Evolutionary conservation across 179 eudicot species (phyloP).

Genomic region (Nepenthes alata): DNA sequence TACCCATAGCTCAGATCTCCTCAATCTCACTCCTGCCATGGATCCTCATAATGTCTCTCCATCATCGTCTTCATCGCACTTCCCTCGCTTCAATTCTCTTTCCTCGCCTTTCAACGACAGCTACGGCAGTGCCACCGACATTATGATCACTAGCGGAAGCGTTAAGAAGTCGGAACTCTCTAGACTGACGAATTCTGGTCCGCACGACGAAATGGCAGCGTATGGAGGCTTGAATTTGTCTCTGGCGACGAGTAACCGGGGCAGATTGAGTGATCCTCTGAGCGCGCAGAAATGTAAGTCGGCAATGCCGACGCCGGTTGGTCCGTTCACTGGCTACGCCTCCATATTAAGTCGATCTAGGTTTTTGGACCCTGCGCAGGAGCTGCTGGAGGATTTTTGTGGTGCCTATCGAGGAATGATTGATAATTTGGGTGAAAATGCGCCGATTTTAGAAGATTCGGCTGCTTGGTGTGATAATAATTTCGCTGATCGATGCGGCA

Average conservation of each 20-base stretch:
- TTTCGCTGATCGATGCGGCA: conserved; percentile 14
- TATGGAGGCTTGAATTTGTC: conserved; percentile 13
- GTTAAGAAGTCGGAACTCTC: too few relatives aligned
- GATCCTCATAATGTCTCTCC: background rate
- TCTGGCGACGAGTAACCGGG: conserved; percentile 10
- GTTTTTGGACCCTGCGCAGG: conserved; percentile 73
- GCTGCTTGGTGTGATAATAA: conserved; percentile 18
- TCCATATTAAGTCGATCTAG: conserved; percentile 65
- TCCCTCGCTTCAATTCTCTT: too few relatives aligned
- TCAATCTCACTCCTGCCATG: background rate
- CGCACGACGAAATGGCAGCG: background rate
- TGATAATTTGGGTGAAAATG: conserved; percentile 5
- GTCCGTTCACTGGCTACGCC: conserved; percentile 88
- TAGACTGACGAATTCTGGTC: too few relatives aligned
- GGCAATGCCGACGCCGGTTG: conserved; percentile 23
- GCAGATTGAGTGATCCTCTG: background rate
- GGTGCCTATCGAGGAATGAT: conserved; percentile 20
- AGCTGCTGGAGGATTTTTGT: conserved; percentile 56
- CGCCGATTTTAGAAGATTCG: conserved; percentile 20
- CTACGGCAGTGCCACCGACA: conserved; percentile 2
- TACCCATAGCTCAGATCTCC: background rate
- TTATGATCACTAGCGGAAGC: too few relatives aligned
- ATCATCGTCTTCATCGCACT: background rate
- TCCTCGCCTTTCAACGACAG: background rate
- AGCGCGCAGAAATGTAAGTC: background rate